Evolutionary conservation across 1,284 basidiomycete genomes (phyloP), one percentile per base, ranked within the genome.

Genomic region (Apiotrichum brassicae): DNA sequence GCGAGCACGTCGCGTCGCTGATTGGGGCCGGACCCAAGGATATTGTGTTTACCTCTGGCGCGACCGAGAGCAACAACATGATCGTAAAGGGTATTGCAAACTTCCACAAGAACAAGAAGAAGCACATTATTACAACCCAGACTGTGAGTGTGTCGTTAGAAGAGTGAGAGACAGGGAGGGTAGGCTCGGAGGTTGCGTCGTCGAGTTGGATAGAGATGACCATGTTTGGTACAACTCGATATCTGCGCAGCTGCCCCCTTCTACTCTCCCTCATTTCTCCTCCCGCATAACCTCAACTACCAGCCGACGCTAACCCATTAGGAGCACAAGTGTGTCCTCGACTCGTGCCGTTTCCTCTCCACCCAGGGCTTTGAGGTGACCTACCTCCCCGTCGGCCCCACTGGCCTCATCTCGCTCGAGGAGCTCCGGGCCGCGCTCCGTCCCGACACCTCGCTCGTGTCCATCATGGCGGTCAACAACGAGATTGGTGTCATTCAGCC

Each of bases 301-400:
- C n/a, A n/a, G n/a, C n/a, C n/a, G n/a, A n/a, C n/a, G 22, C 30
- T 35, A 24, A 22, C 14, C 11, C 13, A 3, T n/a, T 64, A 94
- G 92, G 95, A 99, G 74, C 95, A 99, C 77, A 98, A 98, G 79
- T 98, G 95, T 70, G 95, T 99, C 0, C 80, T 98, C 41, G 95
- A 99, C 74, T 97, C 94, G 13, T 98, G 93, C 76, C 83, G 95
- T 65, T 88, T 87, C 70, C 81, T 98, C 8, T 82, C 88, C 42
- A 92, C 97, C 70, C 92, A 97, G 75, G 95, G 94, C 8, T 98
- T 97, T 71, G 94, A 98, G 53, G 80, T 98, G 51, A 98, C 95
- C 8, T 99, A 98, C 74, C 80, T 99, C 16, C 92, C 95, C 2
- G 95, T 98, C 14, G 81, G 88, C 66, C 71, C 78, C 20, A 91